Evolutionary conservation across 2,329 filamentous ascomycete genomes (phyloP).

Genomic region (Trichoderma breve): DNA sequence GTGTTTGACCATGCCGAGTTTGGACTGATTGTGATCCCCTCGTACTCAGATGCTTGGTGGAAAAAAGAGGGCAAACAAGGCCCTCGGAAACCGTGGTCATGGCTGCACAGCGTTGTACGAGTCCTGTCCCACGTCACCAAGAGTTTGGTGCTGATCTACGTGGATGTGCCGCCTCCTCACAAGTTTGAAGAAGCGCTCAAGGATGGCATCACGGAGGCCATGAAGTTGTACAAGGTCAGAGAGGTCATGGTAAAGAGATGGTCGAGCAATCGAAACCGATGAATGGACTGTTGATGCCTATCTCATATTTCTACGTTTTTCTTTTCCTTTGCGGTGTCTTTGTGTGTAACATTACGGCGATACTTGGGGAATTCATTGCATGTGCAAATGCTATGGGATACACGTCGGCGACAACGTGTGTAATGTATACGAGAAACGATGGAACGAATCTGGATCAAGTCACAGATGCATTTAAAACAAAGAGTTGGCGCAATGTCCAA

Average conservation of each 20-base stretch:
- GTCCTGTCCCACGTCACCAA: conserved; percentile 90
- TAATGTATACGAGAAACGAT: conserved; percentile 11
- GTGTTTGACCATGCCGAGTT: conserved; percentile 96
- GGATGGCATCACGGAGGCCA: conserved; percentile 58
- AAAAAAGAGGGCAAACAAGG: conserved; percentile 51
- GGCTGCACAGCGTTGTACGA: conserved; percentile 85
- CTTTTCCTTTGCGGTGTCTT: neutral
- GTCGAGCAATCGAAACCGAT: conserved; percentile 72
- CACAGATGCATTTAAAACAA: neutral
- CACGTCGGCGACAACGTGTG: neutral
- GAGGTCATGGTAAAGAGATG: conserved; percentile 82
- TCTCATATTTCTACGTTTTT: neutral
- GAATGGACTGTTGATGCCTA: neutral
- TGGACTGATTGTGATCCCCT: conserved; percentile 77
- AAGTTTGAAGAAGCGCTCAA: conserved; percentile 43
- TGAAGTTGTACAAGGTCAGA: conserved; percentile 71
- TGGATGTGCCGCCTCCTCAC: conserved; percentile 76
- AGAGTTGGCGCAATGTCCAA: neutral
- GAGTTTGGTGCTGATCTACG: conserved; percentile 83
- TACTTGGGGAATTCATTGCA: neutral
- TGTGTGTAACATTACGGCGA: neutral
- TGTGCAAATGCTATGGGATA: neutral
- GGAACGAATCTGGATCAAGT: neutral
- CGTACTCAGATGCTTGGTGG: conserved; percentile 77
- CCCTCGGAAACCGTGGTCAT: conserved; percentile 64